These are phyloP conservation scores for Teratosphaeria viscida DNA, from an alignment of 2,329 filamentous ascomycete species.

Conservation along the genomic window DNA sequence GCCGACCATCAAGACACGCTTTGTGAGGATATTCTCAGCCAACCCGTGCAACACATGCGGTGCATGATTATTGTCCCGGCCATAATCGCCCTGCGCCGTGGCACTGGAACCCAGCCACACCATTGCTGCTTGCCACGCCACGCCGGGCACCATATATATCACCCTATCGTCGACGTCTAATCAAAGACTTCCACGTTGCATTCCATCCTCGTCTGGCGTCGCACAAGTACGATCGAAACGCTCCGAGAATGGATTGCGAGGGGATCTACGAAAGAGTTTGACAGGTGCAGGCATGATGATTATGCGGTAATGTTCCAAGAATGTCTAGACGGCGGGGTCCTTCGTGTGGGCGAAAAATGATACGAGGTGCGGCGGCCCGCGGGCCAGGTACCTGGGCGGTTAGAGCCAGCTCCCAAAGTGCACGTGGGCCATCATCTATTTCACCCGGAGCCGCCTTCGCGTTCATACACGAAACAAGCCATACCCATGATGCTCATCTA, in stretches of 20 bases:
- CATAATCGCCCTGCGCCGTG: neutral
- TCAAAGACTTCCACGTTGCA: neutral
- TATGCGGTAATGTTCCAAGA: neutral
- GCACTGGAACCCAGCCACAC: neutral
- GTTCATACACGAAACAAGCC: too few relatives aligned
- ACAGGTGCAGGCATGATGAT: neutral
- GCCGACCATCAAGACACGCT: conserved; percentile 13
- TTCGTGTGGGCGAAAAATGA: too few relatives aligned
- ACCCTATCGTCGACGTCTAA: neutral
- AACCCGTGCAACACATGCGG: neutral
- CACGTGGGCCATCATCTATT: too few relatives aligned
- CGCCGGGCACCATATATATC: neutral
- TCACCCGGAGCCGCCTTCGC: too few relatives aligned
- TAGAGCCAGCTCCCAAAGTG: too few relatives aligned
- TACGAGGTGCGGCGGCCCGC: too few relatives aligned
- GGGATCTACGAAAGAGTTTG: neutral
- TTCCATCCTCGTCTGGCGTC: neutral
- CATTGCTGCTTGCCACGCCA: neutral
- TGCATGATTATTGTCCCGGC: neutral
- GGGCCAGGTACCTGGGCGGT: too few relatives aligned
- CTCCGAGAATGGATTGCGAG: neutral
- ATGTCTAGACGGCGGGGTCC: neutral
- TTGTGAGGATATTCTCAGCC: neutral
- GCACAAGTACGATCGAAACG: neutral
- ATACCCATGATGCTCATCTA: too few relatives aligned